Base-by-base conservation (phyloP, 73 alveolate species). In the Uronychia setigera region DNA sequence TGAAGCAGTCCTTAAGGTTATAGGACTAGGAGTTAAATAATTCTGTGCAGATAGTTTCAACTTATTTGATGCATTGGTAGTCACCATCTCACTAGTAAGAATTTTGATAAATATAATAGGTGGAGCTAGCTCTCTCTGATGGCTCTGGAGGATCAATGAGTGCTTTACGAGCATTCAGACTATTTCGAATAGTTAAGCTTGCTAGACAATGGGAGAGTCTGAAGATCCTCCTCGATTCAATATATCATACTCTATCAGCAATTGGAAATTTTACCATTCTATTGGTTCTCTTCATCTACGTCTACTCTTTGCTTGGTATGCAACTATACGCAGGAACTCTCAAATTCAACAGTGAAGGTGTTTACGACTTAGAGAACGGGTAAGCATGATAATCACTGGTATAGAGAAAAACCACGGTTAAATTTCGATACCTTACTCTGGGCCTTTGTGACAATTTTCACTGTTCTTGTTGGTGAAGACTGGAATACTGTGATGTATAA, bases 241-340 rank as follows among this genome's bases (percentile, higher is more conserved):
- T 85, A 26, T 80, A 81, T 11, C 31, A 75, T 33, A 85, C 91
- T 0, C 28, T 85, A 1, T 75, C 57, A 29, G 91, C 57, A 32
- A 85, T 85, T 0, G 28, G 76, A 26, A 85, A 46, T n/a, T 85
- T 85, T 59, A 77, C 82, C 32, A 58, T 91, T 32, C 79, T 91
- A 28, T 83, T 87, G 30, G 81, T 86, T 74, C 30, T 91, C 9
- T 91, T 91, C 74, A 81, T 87, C 76, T 81, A 78, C 33, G 80
- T 88, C 29, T 87, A 86, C 60, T 59, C 93, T n/a, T 35, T 91
- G 82, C 88, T 91, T 25, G 96, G 96, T 28, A 87, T 91, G 96
- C 90, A 91, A 60, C 74, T 87, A 32, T 91, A 87, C 77, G 96
- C 96, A 19, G 79, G 79, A 1, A 60, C 29, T 26, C 29, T 60